phyloP scores from a whole-genome alignment of 495 filamentous ascomycete species.

The Penicillium turbatum region DNA sequence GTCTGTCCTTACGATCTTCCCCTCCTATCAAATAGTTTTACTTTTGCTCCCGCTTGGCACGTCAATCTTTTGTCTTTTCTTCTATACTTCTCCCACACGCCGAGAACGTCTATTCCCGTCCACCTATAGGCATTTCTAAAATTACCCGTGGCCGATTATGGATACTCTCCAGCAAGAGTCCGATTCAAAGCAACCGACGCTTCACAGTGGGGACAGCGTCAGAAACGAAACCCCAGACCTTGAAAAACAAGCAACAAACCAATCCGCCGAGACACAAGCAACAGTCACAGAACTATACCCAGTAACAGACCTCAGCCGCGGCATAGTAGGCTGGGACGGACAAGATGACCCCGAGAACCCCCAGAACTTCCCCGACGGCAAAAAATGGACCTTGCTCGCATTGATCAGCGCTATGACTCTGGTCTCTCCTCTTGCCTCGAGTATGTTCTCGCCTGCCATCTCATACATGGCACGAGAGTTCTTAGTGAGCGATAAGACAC shows the following conservation, averaged over 20 bases:
- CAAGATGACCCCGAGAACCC: slow-evolving; percentile 67
- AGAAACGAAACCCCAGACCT: not conserved
- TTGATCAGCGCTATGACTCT: slow-evolving; percentile 46
- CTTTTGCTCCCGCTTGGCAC: not conserved
- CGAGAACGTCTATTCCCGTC: not conserved
- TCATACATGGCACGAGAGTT: slow-evolving; percentile 53
- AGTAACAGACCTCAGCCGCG: slow-evolving; percentile 23
- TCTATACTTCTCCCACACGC: not conserved
- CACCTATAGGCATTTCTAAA: not conserved
- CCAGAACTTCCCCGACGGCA: slow-evolving; percentile 53
- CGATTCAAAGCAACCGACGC: not conserved
- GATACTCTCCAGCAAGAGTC: not conserved
- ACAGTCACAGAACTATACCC: slow-evolving; percentile 13
- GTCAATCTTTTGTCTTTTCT: not conserved
- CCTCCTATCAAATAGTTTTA: not conserved
- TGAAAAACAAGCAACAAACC: slow-evolving; percentile 2
- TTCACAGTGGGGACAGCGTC: not conserved
- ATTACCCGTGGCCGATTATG: not conserved
- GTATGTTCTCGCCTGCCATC: slow-evolving; percentile 69
- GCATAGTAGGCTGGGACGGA: slow-evolving; percentile 42
- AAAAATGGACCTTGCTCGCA: slow-evolving; percentile 36
- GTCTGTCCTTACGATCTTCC: not conserved
- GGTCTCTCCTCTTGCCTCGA: slow-evolving; percentile 51
- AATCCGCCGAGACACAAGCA: not conserved
- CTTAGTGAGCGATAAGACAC: slow-evolving; percentile 48